Conservation (phyloP, 2,329 filamentous ascomycete genomes). For the Pseudocercospora pini-densiflorae region DNA sequence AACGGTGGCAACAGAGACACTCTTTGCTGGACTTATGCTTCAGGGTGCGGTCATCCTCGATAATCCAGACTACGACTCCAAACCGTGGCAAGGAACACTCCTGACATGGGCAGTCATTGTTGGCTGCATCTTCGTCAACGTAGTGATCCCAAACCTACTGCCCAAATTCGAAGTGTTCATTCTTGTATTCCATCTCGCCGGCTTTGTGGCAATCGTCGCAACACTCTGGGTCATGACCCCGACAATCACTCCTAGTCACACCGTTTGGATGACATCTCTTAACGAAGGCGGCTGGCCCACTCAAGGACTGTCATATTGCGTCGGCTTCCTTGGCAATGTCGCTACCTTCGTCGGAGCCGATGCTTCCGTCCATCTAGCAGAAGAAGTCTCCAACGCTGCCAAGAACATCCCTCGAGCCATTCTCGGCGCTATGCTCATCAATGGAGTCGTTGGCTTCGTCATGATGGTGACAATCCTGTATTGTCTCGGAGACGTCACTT, state of each 20-base stretch:
- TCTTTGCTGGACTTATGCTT: conserved; percentile 48
- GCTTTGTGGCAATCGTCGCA: conserved; percentile 59
- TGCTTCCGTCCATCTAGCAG: conserved; percentile 53
- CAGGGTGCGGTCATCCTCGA: conserved; percentile 47
- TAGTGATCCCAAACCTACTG: conserved; percentile 51
- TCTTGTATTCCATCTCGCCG: conserved; percentile 54
- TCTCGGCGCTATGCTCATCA: conserved; percentile 53
- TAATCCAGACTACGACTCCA: conserved; percentile 41
- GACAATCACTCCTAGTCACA: conserved; percentile 28
- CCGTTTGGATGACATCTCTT: conserved; percentile 38
- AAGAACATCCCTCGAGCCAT: conserved; percentile 55
- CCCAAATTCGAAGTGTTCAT: conserved; percentile 49
- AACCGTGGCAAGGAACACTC: conserved; percentile 48
- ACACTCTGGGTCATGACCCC: conserved; percentile 45
- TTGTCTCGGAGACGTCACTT: conserved; percentile 47
- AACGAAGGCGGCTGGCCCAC: conserved; percentile 42
- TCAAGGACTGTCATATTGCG: conserved; percentile 41
- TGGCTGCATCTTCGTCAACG: conserved; percentile 51
- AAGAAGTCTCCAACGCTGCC: conserved; percentile 56
- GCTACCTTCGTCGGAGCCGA: conserved; percentile 46
- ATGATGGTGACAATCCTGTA: conserved; percentile 52
- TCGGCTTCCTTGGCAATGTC: conserved; percentile 42
- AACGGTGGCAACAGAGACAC: conserved; percentile 48
- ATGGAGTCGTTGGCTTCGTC: conserved; percentile 52
- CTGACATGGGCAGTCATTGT: conserved; percentile 46